These are phyloP conservation scores for Lenzites betulinus DNA, from an alignment of 768 basidiomycete species.

Conservation along the genomic window DNA sequence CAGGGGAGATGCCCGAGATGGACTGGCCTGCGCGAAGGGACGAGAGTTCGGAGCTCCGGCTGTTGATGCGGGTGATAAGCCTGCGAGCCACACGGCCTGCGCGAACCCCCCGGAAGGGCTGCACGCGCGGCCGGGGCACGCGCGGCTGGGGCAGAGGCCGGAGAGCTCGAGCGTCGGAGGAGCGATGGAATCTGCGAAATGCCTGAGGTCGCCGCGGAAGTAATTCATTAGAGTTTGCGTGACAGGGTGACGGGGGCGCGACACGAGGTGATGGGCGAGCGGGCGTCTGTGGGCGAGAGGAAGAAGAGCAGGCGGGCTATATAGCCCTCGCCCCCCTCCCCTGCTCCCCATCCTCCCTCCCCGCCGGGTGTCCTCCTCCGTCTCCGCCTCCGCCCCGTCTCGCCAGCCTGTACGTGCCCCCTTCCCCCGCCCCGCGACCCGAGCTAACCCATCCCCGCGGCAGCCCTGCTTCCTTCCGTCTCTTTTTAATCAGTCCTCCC, in stretches of 20 bases:
- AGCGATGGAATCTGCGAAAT: conserved; percentile 2
- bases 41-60: conserved; percentile 9
- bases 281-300: not conserved
- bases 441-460: conserved; percentile 14
- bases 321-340: conserved; percentile 27
- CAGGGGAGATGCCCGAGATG: conserved; percentile 20
- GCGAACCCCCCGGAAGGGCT: too few species aligned
- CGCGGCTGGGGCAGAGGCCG: not conserved
- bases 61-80: conserved; percentile 23
- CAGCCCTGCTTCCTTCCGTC: conserved; percentile 14
- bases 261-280: conserved; percentile 18
- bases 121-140: not conserved
- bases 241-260: conserved; percentile 11
- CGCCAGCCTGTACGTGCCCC: conserved; percentile 15
- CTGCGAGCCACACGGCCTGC: too few species aligned
- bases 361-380: conserved; percentile 16
- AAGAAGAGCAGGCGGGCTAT: conserved; percentile 17
- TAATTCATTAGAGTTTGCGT: conserved; percentile 20
- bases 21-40: conserved; percentile 2
- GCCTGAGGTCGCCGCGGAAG: conserved; percentile 20
- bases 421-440: conserved; percentile 25
- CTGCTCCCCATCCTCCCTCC: conserved; percentile 21
- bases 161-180: conserved; percentile 13
- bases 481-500: conserved; percentile 24
- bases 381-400: conserved; percentile 9